phyloP scores from a whole-genome alignment of 2,329 filamentous ascomycete species.

The Exserohilum rostratum region DNA sequence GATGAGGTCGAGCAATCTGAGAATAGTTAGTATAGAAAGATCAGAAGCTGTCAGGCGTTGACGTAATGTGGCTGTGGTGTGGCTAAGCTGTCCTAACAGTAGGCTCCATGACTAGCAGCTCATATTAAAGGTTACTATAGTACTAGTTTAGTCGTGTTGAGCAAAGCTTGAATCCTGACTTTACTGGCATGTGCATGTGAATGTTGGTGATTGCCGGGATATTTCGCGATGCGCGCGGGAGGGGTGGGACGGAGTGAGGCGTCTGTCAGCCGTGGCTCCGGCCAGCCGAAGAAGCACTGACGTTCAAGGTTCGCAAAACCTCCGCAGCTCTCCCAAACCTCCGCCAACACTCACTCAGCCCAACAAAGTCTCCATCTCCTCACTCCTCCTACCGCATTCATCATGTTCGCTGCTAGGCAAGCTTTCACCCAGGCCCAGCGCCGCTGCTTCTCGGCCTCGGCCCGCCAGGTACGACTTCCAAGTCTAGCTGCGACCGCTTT shows the following conservation, averaged over 20 bases:
- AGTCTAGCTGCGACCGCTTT: conserved; percentile 29
- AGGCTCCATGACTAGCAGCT: background rate
- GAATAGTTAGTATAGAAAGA: too few species aligned
- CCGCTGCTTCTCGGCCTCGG: conserved; percentile 59
- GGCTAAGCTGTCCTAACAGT: background rate
- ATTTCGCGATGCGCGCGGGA: conserved; percentile 3
- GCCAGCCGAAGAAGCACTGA: conserved; percentile 29
- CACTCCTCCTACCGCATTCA: conserved; percentile 28
- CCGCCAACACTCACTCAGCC: conserved; percentile 30
- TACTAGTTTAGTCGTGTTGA: background rate
- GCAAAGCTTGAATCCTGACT: background rate
- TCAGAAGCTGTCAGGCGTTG: background rate
- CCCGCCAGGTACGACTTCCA: conserved; percentile 55
- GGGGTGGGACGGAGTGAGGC: conserved; percentile 11
- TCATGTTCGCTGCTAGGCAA: conserved; percentile 72
- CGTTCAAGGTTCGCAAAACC: conserved; percentile 32
- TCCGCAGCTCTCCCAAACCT: conserved; percentile 18
- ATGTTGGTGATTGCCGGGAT: background rate
- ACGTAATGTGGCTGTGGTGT: background rate
- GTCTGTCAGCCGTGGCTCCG: conserved; percentile 27
- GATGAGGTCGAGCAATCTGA: too few species aligned
- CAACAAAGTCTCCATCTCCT: conserved; percentile 34
- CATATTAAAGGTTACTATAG: background rate
- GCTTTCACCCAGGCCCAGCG: conserved; percentile 58
- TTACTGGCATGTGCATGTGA: background rate